These are phyloP conservation scores for Sungouiozyma intestinalis DNA, from an alignment of 805 yeast species.

Conservation along the genomic window DNA sequence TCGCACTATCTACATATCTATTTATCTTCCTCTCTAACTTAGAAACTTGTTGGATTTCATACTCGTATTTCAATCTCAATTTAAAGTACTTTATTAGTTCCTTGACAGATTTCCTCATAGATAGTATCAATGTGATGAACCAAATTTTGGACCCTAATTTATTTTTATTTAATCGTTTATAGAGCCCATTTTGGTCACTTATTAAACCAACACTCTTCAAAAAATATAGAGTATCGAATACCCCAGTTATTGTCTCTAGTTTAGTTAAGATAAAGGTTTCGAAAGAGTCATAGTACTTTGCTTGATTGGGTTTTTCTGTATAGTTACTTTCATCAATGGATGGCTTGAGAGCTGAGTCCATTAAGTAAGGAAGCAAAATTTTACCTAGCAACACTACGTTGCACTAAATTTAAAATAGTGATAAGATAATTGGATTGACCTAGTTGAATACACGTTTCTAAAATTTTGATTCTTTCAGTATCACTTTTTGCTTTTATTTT, in stretches of 20 bases:
- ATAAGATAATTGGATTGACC: too few species aligned
- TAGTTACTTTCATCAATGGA: not conserved
- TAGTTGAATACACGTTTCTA: too few species aligned
- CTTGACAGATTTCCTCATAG: conserved; percentile 13
- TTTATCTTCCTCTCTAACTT: conserved; percentile 2
- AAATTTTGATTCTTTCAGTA: too few species aligned
- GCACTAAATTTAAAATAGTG: too few species aligned
- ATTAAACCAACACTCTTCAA: conserved; percentile 22
- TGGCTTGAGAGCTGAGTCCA: not conserved
- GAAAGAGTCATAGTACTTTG: conserved; percentile 1
- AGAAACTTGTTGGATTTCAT: conserved; percentile 6
- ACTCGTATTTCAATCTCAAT: conserved; percentile 9
- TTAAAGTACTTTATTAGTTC: conserved; percentile 6
- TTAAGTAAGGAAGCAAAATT: too few species aligned
- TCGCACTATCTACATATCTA: conserved; percentile 9
- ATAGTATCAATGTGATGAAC: conserved; percentile 19
- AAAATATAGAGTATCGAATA: conserved; percentile 23
- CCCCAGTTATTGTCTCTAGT: conserved; percentile 15
- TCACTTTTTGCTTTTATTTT: too few species aligned
- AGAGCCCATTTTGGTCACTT: conserved; percentile 16
- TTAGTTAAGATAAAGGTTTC: conserved; percentile 15
- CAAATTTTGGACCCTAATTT: conserved; percentile 23
- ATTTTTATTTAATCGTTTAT: conserved; percentile 18
- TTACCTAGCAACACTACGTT: too few species aligned
- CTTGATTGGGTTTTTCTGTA: not conserved